A percentile compares a stretch with the other conserved stretches of the same genome.
Conservation (phyloP, 371 early-diverging fungal genomes). For the Synchytrium microbalum region DNA sequence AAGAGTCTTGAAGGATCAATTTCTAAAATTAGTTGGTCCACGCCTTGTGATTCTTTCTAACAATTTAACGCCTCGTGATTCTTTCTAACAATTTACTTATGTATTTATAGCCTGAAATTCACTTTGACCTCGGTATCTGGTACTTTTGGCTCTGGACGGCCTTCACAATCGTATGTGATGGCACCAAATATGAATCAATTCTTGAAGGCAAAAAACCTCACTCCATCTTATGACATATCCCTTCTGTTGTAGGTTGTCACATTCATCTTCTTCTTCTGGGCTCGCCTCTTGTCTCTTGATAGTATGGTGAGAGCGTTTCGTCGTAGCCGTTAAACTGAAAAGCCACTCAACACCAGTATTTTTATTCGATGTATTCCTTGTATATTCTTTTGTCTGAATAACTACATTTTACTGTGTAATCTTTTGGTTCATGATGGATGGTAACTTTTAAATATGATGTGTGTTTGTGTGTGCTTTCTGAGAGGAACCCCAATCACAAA, state of each 20-base stretch:
- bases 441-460: too few relatives aligned
- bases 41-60: not conserved
- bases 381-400: too few relatives aligned
- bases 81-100: not conserved
- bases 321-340: too few relatives aligned
- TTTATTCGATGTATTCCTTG: too few relatives aligned
- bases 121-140: constrained; percentile 13
- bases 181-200: not conserved
- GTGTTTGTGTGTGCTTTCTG: too few relatives aligned
- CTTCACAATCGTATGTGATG: not conserved
- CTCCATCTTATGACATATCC: not conserved
- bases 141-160: constrained; percentile 31
- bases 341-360: too few relatives aligned
- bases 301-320: not conserved
- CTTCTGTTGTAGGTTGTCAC: not conserved
- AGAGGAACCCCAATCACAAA: too few relatives aligned
- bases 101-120: constrained; percentile 27
- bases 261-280: not conserved
- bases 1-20: not conserved
- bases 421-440: too few relatives aligned
- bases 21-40: too few relatives aligned
- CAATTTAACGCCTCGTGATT: not conserved
- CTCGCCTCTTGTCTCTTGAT: not conserved
- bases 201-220: not conserved
- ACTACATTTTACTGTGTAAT: too few relatives aligned